A percentile compares a stretch with the other conserved stretches of the same genome.
phyloP scores from a whole-genome alignment of 768 basidiomycete species.

The Termitomyces sp. region DNA sequence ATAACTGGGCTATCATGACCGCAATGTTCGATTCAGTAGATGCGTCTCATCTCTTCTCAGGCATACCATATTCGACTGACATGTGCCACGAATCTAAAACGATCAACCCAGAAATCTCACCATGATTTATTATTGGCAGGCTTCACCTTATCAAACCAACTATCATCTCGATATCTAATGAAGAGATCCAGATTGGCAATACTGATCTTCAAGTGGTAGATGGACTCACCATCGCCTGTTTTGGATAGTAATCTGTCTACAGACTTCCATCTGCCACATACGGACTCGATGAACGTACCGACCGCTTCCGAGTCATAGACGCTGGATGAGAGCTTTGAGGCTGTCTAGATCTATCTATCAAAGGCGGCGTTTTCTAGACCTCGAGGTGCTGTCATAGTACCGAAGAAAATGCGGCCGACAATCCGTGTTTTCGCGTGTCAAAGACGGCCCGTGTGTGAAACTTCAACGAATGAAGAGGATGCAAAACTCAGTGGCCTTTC shows the following conservation, averaged over 20 bases:
- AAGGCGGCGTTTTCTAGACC: background rate
- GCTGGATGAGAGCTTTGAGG: background rate
- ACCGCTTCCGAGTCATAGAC: background rate
- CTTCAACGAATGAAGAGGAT: background rate
- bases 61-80: background rate
- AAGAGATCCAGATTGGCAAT: conserved; percentile 37
- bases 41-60: background rate
- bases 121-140: background rate
- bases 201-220: conserved; percentile 35
- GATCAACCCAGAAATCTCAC: background rate
- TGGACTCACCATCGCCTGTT: conserved; percentile 36
- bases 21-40: background rate
- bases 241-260: conserved; percentile 40
- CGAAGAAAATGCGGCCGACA: background rate
- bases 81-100: background rate
- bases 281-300: conserved; percentile 23
- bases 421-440: background rate
- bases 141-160: background rate
- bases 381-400: background rate
- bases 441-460: background rate
- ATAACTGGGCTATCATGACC: background rate
- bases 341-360: background rate
- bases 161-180: conserved; percentile 15
- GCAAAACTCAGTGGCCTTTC: background rate
- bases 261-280: conserved; percentile 35